A percentile compares a stretch with the other conserved stretches of the same genome.
Evolutionary conservation across 139 green algal species (phyloP).

Genomic region (Edaphochlamys debaryana): DNA sequence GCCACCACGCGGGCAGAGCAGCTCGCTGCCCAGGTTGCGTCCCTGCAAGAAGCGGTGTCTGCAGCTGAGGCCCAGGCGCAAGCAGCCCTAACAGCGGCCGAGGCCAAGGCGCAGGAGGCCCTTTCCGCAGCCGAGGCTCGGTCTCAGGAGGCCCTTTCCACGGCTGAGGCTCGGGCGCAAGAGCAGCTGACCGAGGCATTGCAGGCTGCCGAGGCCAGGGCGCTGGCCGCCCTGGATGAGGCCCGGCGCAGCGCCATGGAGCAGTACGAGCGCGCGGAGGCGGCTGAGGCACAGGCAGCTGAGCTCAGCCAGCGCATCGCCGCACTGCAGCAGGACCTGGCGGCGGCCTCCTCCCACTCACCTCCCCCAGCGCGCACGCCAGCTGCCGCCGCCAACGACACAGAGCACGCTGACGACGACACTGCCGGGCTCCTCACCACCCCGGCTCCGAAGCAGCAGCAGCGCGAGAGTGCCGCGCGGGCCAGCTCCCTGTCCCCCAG

Average conservation of each 20-base stretch:
- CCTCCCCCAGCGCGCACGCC: neutral
- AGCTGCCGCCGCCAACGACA: neutral
- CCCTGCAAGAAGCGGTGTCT: no score
- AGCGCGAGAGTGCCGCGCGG: no score
- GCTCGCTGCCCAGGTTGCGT: neutral
- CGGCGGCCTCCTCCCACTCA: no score
- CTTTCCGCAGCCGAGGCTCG: no score
- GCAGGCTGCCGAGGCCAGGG: neutral
- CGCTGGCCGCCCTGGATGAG: neutral
- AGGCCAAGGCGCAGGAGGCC: no score
- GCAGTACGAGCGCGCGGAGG: neutral
- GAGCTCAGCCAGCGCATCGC: conserved; percentile 58
- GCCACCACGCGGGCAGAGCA: neutral
- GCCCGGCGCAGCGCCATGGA: conserved; percentile 57
- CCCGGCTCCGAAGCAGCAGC: neutral
- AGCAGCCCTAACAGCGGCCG: no score
- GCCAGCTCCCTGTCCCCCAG: neutral
- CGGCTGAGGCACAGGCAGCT: conserved; percentile 15
- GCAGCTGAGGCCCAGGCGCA: no score
- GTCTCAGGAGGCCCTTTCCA: no score
- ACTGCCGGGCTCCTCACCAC: neutral
- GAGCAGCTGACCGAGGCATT: neutral
- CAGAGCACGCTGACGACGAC: neutral
- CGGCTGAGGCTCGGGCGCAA: no score
- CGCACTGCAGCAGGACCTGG: conserved; percentile 65